These are phyloP conservation scores for Canavalia gladiata DNA, from an alignment of 306 rosid genomes.

Conservation along the genomic window DNA sequence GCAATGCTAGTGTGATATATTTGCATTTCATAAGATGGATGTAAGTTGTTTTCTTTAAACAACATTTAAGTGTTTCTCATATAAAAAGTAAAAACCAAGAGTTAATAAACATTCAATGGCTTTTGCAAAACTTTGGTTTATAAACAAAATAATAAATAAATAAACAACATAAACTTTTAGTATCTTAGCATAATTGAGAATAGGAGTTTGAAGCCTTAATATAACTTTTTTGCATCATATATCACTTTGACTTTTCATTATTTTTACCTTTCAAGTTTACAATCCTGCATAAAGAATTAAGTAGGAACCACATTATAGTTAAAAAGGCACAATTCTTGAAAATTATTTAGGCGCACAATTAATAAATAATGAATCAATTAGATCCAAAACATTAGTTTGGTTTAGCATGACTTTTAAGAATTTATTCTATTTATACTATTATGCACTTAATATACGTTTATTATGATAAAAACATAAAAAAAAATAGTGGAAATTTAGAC, in stretches of 20 bases:
- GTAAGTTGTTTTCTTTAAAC: no score
- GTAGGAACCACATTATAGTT: constrained; percentile 7
- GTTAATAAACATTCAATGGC: no score
- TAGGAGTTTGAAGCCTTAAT: constrained; percentile 67
- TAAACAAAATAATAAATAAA: no score
- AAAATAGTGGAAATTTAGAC: not conserved
- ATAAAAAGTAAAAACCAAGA: no score
- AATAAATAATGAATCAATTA: constrained; percentile 3
- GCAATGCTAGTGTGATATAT: no score
- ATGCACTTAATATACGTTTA: not conserved
- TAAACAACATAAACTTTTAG: not conserved
- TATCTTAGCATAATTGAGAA: constrained; percentile 69
- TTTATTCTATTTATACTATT: not conserved
- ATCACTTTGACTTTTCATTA: constrained; percentile 59
- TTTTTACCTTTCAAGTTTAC: constrained; percentile 64
- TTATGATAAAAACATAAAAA: not conserved
- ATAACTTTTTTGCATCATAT: constrained; percentile 79
- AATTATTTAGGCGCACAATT: not conserved
- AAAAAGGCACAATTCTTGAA: not conserved
- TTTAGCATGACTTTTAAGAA: not conserved
- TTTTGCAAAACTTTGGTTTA: not conserved
- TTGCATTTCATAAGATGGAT: no score
- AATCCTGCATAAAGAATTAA: constrained; percentile 59
- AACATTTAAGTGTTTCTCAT: no score
- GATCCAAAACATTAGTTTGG: not conserved